Evolutionary conservation across 768 basidiomycete species (phyloP), one percentile per base, ranked within the genome.

Genomic region (Tubosaeta sp.): DNA sequence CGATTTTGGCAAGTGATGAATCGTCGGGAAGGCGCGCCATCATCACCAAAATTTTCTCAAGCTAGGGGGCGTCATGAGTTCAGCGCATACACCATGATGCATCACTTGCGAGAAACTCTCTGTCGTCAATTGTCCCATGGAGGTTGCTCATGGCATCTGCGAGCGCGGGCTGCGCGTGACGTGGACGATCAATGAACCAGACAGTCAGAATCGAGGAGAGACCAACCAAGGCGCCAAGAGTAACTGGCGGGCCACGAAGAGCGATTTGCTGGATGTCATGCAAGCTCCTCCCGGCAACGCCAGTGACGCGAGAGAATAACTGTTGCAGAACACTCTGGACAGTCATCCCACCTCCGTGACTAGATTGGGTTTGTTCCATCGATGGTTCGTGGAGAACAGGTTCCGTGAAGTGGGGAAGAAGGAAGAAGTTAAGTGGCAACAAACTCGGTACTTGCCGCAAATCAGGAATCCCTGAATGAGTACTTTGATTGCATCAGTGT

Each of bases 31-130:
- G 70, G 16, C 76, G 75, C 2, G 88, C 74, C 84, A 89, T 84
- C 31, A 81, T 56, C 17, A 74, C 70, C 45, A 90, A 64, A 8
- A 81, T 53, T 42, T 80, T 78, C 68, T 90, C 88, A 31, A 89
- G 79, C 85, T 86, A 49, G 29, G 22, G 51, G 14, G n/a, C 6
- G n/a, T 22, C 3, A 39, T 55, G 25, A 60, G 60, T 35, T 17
- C 5, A 54, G 43, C n/a, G 47, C 26, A 35, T 27, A 35, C 37
- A 34, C 25, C 22, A 14, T 34, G 17, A 29, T 33, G 17, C 45
- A 32, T 48, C 17, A 71, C 78, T 65, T 63, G 77, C 86, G 65
- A 88, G 65, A 56, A 86, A 66, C 27, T 78, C 65, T 53, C 86
- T 78, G 62, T 89, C 86, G 59, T 89, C 74, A 35, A 76, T 59